phyloP scores from a whole-genome alignment of 31 red algal genomes.

The Porphyra umbilicalis region DNA sequence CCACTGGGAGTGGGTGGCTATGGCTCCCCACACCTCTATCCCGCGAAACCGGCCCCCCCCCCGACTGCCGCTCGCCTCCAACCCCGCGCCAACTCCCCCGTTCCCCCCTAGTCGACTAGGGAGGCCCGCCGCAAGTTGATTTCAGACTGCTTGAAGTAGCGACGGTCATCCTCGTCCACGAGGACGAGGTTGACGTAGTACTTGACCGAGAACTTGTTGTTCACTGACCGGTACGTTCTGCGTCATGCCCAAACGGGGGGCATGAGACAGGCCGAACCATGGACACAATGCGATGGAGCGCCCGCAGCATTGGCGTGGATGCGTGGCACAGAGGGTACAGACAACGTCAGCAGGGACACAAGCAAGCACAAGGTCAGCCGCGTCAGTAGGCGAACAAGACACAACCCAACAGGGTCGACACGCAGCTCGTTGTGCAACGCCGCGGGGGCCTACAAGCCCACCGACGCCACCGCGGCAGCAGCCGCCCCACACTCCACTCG shows the following conservation, averaged over 20 bases:
- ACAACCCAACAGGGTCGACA: neutral
- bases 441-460: too few species aligned
- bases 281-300: neutral
- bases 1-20: too few species aligned
- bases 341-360: neutral
- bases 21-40: too few species aligned
- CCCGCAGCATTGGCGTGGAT: neutral
- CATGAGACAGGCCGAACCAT: neutral
- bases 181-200: slow-evolving; percentile 93
- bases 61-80: too few species aligned
- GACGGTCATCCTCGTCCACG: slow-evolving; percentile 81
- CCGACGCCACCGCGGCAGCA: too few species aligned
- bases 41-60: too few species aligned
- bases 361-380: neutral
- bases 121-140: slow-evolving; percentile 53
- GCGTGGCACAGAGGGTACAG: neutral
- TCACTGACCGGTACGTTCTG: slow-evolving; percentile 63
- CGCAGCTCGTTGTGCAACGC: too few species aligned
- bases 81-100: too few species aligned
- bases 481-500: too few species aligned
- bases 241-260: neutral
- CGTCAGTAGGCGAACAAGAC: neutral
- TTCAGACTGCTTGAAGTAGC: slow-evolving; percentile 95
- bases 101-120: neutral
- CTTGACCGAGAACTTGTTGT: slow-evolving; percentile 89